Evolutionary conservation across 2,329 filamentous ascomycete species (phyloP), one percentile per base, ranked within the genome.

Genomic region (Penicillium oxalicum): DNA sequence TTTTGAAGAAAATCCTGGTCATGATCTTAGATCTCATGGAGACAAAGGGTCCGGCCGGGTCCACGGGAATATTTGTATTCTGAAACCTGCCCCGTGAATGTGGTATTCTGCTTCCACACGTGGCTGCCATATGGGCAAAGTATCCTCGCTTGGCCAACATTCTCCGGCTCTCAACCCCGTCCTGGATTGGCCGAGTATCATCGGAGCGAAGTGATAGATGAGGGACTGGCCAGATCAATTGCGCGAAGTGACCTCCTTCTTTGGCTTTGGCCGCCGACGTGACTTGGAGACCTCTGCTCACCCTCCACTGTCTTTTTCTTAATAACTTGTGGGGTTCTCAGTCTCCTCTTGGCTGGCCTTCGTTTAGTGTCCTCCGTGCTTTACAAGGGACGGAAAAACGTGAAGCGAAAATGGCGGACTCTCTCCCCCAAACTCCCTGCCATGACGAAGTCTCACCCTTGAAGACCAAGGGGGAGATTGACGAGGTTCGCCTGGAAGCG

Each of bases 101-200:
- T 32, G 29, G 3, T 32, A 32, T 32, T 32, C 11, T 11, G 11
- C 28, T 28, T 5, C 34, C 34, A 47, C 54, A 61, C 54, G 58
- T 61, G 58, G 59, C 53, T n/a, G 51, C 57, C 58, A 61, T 56
- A 58, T 56, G 59, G 53, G 33, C 36, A 48, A 40, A 36, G 44
- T 26, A 39, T 40, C 53, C 55, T 59, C 58, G 53, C 59, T 55
- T 48, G 56, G n/a, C 18, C 26, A 46, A 45, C 53, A 56, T 54
- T 57, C 51, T 49, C 32, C 28, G 40, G 18, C 18, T 18, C 18
- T 18, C 18, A 18, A 18, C 1, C 18, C 18, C 18, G 18, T 18
- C 18, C 18, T 18, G 44, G 44, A 47, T 50, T 40, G 13, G 43
- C 29, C 39, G 32, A 29, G 34, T 49, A 35, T 47, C 38, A 32